A percentile compares a stretch with the other conserved stretches of the same genome.
These are phyloP conservation scores for Cercospora berteroae DNA, from an alignment of 2,329 filamentous ascomycete species.

Conservation along the genomic window DNA sequence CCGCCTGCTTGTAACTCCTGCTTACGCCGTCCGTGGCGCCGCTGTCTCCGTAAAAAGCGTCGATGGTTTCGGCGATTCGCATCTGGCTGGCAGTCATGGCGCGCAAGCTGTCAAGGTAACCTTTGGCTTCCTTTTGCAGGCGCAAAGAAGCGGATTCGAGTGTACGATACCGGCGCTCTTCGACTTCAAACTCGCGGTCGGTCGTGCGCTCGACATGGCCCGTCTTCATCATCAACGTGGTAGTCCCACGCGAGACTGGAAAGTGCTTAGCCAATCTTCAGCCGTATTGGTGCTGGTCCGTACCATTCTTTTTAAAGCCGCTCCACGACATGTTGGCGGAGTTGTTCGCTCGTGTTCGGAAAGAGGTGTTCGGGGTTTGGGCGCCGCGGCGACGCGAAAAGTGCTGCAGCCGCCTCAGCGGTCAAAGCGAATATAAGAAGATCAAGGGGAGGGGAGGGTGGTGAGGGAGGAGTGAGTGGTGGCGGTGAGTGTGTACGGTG, in stretches of 20 bases:
- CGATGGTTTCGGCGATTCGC: conserved; percentile 98
- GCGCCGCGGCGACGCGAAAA: background rate
- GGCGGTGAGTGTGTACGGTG: background rate
- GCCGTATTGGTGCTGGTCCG: background rate
- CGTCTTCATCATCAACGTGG: conserved; percentile 99
- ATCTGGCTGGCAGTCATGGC: conserved; percentile 99
- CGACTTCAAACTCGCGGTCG: conserved; percentile 97
- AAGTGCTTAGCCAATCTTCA: conserved; percentile 62
- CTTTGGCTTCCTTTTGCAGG: conserved; percentile 96
- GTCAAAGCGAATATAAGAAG: background rate
- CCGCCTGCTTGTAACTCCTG: conserved; percentile 95
- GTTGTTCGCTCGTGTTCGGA: background rate
- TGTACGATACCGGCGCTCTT: conserved; percentile 85
- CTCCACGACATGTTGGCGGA: conserved; percentile 61
- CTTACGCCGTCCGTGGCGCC: conserved; percentile 93
- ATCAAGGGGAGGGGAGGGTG: background rate
- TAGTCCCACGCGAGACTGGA: conserved; percentile 98
- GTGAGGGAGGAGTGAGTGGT: background rate
- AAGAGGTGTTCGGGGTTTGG: background rate
- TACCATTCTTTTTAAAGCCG: conserved; percentile 41
- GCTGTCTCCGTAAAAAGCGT: conserved; percentile 96
- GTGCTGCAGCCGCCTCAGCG: background rate
- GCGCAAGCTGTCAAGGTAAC: conserved; percentile 92
- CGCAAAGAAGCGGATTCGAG: conserved; percentile 94
- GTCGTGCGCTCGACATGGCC: conserved; percentile 98